Conservation (phyloP, 1,139 yeast genomes). For the Geotrichum histeridarum region DNA sequence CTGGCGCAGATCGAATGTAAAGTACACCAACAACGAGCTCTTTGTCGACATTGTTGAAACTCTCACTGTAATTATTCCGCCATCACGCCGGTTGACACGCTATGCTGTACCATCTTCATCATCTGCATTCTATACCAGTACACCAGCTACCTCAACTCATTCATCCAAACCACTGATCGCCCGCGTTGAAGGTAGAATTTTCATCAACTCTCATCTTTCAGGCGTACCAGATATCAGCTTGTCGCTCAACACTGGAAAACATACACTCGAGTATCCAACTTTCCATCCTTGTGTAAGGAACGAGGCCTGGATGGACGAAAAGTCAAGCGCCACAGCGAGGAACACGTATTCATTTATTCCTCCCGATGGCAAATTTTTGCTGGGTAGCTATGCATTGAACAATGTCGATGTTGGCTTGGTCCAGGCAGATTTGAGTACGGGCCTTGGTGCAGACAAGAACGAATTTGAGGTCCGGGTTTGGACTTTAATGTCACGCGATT, state of each 20-base stretch:
- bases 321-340: neutral
- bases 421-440: conserved; percentile 54
- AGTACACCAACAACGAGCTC: conserved; percentile 70
- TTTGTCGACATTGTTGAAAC: conserved; percentile 71
- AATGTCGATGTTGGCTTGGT: conserved; percentile 50
- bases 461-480: conserved; percentile 72
- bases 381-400: conserved; percentile 64
- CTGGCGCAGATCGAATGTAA: conserved; percentile 67
- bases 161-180: conserved; percentile 48
- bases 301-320: neutral
- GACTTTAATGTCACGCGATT: conserved; percentile 48
- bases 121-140: conserved; percentile 36
- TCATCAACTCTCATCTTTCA: conserved; percentile 61
- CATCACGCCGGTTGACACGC: conserved; percentile 21
- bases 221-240: conserved; percentile 72
- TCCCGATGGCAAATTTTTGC: conserved; percentile 72
- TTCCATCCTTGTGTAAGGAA: conserved; percentile 55
- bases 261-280: conserved; percentile 37
- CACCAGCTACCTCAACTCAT: conserved; percentile 19
- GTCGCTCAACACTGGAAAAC: conserved; percentile 41
- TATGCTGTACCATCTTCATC: conserved; percentile 24
- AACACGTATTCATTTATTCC: conserved; percentile 63
- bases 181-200: conserved; percentile 58
- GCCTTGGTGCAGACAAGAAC: conserved; percentile 55
- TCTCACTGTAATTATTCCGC: conserved; percentile 44